Conservation (phyloP, 768 basidiomycete species). For the Paxillus ammoniavirescens region DNA sequence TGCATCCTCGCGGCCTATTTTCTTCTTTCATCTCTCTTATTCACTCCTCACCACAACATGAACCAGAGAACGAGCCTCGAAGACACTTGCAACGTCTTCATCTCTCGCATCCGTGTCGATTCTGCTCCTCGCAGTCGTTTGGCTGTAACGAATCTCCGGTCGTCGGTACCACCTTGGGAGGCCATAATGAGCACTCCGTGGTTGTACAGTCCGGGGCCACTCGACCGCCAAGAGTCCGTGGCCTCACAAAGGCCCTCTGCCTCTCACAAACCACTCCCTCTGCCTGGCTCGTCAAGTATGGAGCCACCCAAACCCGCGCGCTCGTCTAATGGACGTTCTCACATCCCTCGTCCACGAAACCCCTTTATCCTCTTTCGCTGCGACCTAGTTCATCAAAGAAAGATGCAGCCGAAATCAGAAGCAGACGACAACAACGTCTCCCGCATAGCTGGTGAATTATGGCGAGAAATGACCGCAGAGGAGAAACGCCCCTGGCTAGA, state of each 20-base stretch:
- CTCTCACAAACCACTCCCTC: slow-evolving; percentile 19
- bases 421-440: slow-evolving; percentile 68
- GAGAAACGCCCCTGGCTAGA: slow-evolving; percentile 50
- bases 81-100: slow-evolving; percentile 28
- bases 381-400: slow-evolving; percentile 64
- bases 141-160: slow-evolving; percentile 8
- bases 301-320: slow-evolving; percentile 15
- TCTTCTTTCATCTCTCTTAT: slow-evolving; percentile 4
- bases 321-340: slow-evolving; percentile 30
- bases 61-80: slow-evolving; percentile 28
- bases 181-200: slow-evolving; percentile 5
- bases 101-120: slow-evolving; percentile 19
- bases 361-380: slow-evolving; percentile 81
- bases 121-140: slow-evolving; percentile 1
- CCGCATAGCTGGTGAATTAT: slow-evolving; percentile 63
- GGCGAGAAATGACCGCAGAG: slow-evolving; percentile 52
- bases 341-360: slow-evolving; percentile 72
- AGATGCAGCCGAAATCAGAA: slow-evolving; percentile 53
- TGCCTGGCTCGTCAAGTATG: slow-evolving; percentile 24
- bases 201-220: slow-evolving; percentile 6
- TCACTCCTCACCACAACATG: slow-evolving; percentile 25
- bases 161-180: slow-evolving; percentile 9
- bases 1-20: background rate
- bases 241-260: background rate
- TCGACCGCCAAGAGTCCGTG: slow-evolving; percentile 5